Evolutionary conservation across 169 alveolate genomes (phyloP).

Genomic region (Plasmodium cynomolgi): DNA sequence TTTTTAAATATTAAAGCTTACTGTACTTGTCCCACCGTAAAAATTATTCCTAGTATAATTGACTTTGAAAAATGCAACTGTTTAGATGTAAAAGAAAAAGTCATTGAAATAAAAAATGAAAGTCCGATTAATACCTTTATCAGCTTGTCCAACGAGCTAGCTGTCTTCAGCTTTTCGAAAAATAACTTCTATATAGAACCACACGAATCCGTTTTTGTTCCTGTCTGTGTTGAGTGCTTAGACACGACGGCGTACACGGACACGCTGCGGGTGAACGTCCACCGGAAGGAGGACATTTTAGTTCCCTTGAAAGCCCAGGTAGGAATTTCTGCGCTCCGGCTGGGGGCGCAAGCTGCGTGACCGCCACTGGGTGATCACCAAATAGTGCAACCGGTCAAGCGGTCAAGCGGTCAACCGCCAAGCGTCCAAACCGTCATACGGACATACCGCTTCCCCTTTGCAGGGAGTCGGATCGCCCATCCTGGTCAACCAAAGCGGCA

Average conservation of each 20-base stretch:
- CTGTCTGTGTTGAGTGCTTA: slow-evolving; percentile 30
- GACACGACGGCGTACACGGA: slow-evolving; percentile 39
- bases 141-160: slow-evolving; percentile 19
- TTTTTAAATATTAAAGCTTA: slow-evolving; percentile 57
- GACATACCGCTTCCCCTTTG: neutral
- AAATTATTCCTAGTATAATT: slow-evolving; percentile 53
- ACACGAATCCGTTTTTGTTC: slow-evolving; percentile 13
- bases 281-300: slow-evolving; percentile 19
- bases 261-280: slow-evolving; percentile 27
- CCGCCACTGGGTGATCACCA: neutral
- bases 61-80: slow-evolving; percentile 69
- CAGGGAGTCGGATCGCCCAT: slow-evolving; percentile 67
- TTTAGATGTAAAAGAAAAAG: slow-evolving; percentile 54
- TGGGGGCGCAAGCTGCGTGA: neutral
- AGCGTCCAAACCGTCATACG: neutral
- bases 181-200: slow-evolving; percentile 52
- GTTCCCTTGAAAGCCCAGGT: slow-evolving; percentile 62
- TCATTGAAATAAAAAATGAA: slow-evolving; percentile 66
- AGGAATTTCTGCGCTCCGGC: neutral
- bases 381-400: neutral
- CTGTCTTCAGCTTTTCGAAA: slow-evolving; percentile 33
- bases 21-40: slow-evolving; percentile 61
- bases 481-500: slow-evolving; percentile 6
- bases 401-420: neutral
- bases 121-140: slow-evolving; percentile 72